These are phyloP conservation scores for Mycena crocata DNA, from an alignment of 768 basidiomycete species.

Conservation along the genomic window DNA sequence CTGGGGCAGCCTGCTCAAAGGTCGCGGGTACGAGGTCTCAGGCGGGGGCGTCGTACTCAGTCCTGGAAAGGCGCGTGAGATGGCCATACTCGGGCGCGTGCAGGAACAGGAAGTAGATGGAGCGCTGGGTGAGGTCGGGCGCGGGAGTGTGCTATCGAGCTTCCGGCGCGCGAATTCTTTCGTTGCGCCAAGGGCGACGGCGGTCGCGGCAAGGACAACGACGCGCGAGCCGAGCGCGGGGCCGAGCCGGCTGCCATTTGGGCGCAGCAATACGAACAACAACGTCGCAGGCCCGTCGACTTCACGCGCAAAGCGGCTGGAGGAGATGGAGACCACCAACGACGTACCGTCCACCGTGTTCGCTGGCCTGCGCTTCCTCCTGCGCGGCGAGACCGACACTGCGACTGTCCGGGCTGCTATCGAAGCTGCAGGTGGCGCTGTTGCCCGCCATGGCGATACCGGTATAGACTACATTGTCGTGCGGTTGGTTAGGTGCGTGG, in stretches of 20 bases:
- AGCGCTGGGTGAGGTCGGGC: slow-evolving; percentile 19
- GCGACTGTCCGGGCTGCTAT: slow-evolving; percentile 69
- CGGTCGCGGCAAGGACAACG: neutral
- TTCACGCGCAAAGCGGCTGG: neutral
- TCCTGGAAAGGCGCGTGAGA: slow-evolving; percentile 58
- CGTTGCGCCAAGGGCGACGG: slow-evolving; percentile 31
- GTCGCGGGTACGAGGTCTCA: slow-evolving; percentile 73
- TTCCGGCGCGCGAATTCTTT: slow-evolving; percentile 75
- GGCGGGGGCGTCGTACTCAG: slow-evolving; percentile 71
- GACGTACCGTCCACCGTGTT: slow-evolving; percentile 49
- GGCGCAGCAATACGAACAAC: neutral
- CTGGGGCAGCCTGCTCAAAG: slow-evolving; percentile 76
- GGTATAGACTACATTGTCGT: slow-evolving; percentile 77
- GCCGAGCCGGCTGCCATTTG: slow-evolving; percentile 31
- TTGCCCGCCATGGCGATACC: slow-evolving; percentile 55
- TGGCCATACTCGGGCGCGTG: slow-evolving; percentile 23
- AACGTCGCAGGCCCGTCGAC: neutral
- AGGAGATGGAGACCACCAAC: neutral
- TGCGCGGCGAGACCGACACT: slow-evolving; percentile 75
- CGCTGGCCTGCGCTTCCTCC: slow-evolving; percentile 64
- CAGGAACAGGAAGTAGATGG: slow-evolving; percentile 27
- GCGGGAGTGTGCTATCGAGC: slow-evolving; percentile 62
- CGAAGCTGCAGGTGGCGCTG: slow-evolving; percentile 66
- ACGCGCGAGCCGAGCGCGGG: slow-evolving; percentile 17
- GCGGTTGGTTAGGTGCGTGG: slow-evolving; percentile 74